A percentile compares a stretch with the other conserved stretches of the same genome.
These are phyloP conservation scores for Magnaporthiopsis incrustans DNA, from an alignment of 2,329 filamentous ascomycete species.

Conservation along the genomic window DNA sequence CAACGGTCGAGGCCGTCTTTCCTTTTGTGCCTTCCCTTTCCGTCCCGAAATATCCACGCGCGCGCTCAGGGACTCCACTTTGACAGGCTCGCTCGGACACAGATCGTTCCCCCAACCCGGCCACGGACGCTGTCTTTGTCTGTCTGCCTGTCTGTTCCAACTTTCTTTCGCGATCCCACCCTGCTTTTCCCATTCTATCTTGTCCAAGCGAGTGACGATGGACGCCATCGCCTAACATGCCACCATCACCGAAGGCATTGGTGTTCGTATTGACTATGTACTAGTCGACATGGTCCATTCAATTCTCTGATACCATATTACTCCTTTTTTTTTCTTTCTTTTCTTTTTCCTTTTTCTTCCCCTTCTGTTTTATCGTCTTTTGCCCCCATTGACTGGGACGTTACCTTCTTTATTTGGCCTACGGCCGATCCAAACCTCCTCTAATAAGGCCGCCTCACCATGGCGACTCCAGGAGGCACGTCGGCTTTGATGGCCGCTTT, in stretches of 20 bases:
- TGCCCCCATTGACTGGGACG: slow-evolving; percentile 39
- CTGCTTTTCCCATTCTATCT: not conserved
- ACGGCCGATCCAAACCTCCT: slow-evolving; percentile 13
- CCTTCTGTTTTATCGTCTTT: slow-evolving; percentile 18
- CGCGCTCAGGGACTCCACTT: not conserved
- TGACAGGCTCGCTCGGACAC: not conserved
- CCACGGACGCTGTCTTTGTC: not conserved
- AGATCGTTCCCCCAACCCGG: not conserved
- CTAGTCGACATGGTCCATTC: not conserved
- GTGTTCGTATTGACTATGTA: not conserved
- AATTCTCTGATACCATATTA: slow-evolving; percentile 6
- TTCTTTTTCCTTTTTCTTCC: not conserved
- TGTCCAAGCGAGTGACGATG: not conserved
- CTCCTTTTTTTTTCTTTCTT: not conserved
- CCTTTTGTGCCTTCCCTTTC: not conserved
- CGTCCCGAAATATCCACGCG: not conserved
- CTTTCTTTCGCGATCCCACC: slow-evolving; percentile 1
- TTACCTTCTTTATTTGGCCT: slow-evolving; percentile 17
- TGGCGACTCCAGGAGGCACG: slow-evolving; percentile 35
- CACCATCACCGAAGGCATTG: slow-evolving; percentile 5
- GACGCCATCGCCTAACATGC: not conserved
- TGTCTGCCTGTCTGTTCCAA: slow-evolving; percentile 4
- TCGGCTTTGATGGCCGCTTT: slow-evolving; percentile 47
- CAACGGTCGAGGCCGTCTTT: not conserved
- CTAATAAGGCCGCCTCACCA: slow-evolving; percentile 20